Percentiles rank a stretch among this genome's conserved stretches.
phyloP scores from a whole-genome alignment of 371 early-diverging fungal species.

The Mucor saturninus region DNA sequence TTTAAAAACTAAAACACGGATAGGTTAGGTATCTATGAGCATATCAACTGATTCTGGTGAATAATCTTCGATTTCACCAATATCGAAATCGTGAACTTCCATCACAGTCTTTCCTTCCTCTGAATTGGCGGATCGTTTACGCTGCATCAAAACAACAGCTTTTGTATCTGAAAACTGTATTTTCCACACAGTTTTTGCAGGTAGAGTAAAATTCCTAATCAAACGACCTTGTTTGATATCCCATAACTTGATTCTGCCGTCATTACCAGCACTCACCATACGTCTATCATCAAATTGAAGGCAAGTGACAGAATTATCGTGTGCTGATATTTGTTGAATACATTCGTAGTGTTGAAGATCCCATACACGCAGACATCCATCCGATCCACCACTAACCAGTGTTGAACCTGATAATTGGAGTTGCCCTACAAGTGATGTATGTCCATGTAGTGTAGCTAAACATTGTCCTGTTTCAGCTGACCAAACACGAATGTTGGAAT shows the following conservation, averaged over 20 bases:
- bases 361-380: constrained; percentile 87
- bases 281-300: constrained; percentile 83
- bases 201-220: constrained; percentile 68
- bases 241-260: constrained; percentile 87
- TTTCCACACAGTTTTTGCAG: constrained; percentile 67
- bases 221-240: constrained; percentile 77
- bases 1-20: neutral
- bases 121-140: constrained; percentile 33
- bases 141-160: constrained; percentile 66
- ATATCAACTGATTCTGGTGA: constrained; percentile 21
- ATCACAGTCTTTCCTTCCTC: constrained; percentile 51
- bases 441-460: constrained; percentile 71
- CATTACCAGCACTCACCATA: constrained; percentile 85
- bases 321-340: constrained; percentile 75
- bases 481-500: constrained; percentile 79
- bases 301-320: constrained; percentile 86
- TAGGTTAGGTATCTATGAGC: constrained; percentile 28
- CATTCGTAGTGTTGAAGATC: constrained; percentile 71
- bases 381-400: constrained; percentile 86
- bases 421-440: constrained; percentile 87
- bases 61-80: constrained; percentile 32
- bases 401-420: constrained; percentile 75
- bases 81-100: constrained; percentile 59
- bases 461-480: constrained; percentile 65
- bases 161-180: constrained; percentile 66